Base-by-base conservation (phyloP, 1,139 yeast species). In the Lodderomyces pseudojiufengensis region DNA sequence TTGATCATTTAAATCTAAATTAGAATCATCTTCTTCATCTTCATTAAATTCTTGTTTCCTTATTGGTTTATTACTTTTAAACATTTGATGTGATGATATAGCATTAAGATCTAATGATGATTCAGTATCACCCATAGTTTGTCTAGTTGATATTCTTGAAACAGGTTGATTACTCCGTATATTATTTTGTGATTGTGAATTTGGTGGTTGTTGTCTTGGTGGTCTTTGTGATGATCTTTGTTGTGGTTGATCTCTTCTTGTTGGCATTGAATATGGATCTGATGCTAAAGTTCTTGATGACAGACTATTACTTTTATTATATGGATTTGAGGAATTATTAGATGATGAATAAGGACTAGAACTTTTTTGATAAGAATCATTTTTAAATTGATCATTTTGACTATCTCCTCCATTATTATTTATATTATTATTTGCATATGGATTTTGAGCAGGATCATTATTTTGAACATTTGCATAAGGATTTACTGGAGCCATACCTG, bases 401-500 rank as follows among this genome's bases (percentile, higher is more conserved):
- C 26, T 36, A 49, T n/a, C n/a, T n/a, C 20, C 7, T 5, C 7
- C 6, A 18, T 35, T 38, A 44, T 37, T 41, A 47, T 35, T 45
- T 45, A 30, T 40, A 44, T 38, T 27, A 21, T 41, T 43, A 10
- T 41, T 38, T 5, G 56, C 58, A 42, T 62, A 61, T 3, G 68
- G 66, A 38, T 61, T 61, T 2, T 48, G 49, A 26, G 40, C 37
- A 15, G 45, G 44, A 29, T 43, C 37, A 16, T 49, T 44, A 16
- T 48, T 42, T 25, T 35, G 35, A 27, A 16, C 12, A 44, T 61
- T 64, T 26, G 72, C 70, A 44, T 70, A 69, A 0, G 74, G 75
- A 38, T 69, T 68, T 6, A 41, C 78, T 46, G 66, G 78, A 33
- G 58, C 76, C 58, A 51, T 66, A 50, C 65, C 77, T 43, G 75